These are phyloP conservation scores for Phycomyces blakesleeanus DNA, from an alignment of 192 early-diverging fungal genomes.

Conservation along the genomic window DNA sequence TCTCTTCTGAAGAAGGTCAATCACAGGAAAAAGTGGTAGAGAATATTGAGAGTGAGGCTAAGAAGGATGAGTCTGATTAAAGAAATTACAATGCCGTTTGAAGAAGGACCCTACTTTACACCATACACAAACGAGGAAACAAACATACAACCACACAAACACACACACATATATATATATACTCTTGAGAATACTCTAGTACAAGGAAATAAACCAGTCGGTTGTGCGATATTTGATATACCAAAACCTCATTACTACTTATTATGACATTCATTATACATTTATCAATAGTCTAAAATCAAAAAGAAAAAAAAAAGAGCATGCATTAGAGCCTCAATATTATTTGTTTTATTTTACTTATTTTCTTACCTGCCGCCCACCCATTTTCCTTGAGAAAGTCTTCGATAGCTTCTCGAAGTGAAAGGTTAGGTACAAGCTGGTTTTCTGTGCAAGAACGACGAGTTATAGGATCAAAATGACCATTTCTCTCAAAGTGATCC, in stretches of 20 bases:
- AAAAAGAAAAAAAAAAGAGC: too few relatives aligned
- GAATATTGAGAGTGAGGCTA: neutral
- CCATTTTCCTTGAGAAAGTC: conserved; percentile 60
- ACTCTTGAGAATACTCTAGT: neutral
- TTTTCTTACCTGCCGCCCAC: conserved; percentile 47
- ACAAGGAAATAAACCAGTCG: conserved; percentile 1
- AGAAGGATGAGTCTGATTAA: neutral
- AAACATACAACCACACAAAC: neutral
- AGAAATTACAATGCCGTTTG: neutral
- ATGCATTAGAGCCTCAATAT: too few relatives aligned
- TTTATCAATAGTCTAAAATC: neutral
- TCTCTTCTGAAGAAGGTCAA: neutral
- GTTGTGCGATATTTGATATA: neutral
- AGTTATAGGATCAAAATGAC: conserved; percentile 80
- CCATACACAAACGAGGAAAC: neutral
- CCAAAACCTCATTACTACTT: neutral
- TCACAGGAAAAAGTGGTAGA: too few relatives aligned
- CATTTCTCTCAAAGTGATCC: conserved; percentile 73
- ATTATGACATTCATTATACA: neutral
- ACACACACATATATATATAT: neutral
- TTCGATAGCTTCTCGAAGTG: conserved; percentile 64
- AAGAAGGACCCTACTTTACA: neutral
- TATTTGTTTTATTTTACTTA: too few relatives aligned
- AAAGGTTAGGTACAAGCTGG: conserved; percentile 72
- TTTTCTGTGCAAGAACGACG: conserved; percentile 60